A percentile compares a stretch with the other conserved stretches of the same genome.
Evolutionary conservation across 2,329 filamentous ascomycete species (phyloP).

Genomic region (Epicoccum nigrum): DNA sequence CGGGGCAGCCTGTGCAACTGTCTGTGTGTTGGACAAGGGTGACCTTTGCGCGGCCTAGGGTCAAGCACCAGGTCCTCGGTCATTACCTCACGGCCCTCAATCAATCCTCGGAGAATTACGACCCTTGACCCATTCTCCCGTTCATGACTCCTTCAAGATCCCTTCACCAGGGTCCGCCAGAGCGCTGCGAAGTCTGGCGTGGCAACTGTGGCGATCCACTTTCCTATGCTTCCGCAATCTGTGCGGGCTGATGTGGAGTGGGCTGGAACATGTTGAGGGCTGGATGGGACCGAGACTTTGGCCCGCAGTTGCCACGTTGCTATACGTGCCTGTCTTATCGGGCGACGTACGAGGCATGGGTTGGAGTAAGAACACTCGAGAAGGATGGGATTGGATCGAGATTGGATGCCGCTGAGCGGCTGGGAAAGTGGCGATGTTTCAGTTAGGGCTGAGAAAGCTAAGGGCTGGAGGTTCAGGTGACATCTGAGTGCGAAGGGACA

Average conservation of each 20-base stretch:
- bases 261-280: neutral
- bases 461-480: neutral
- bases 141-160: no score
- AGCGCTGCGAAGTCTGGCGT: neutral
- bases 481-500: neutral
- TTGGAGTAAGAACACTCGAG: neutral
- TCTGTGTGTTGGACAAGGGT: slow-evolving; percentile 1
- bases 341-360: slow-evolving; percentile 4
- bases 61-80: neutral
- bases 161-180: neutral
- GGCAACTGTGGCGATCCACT: slow-evolving; percentile 2
- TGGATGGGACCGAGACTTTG: neutral
- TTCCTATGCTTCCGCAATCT: slow-evolving; percentile 6
- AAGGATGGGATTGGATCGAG: neutral
- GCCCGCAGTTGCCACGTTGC: neutral
- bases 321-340: neutral
- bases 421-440: neutral
- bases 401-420: neutral
- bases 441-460: neutral
- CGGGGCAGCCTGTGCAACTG: slow-evolving; percentile 2
- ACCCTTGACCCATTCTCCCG: slow-evolving; percentile 6
- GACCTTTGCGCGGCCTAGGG: neutral
- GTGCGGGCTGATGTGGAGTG: neutral
- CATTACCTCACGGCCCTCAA: neutral
- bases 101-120: slow-evolving; percentile 5